Conservation (phyloP, 225 moss, liverwort and hornwort species). For the Polytrichum commune region DNA sequence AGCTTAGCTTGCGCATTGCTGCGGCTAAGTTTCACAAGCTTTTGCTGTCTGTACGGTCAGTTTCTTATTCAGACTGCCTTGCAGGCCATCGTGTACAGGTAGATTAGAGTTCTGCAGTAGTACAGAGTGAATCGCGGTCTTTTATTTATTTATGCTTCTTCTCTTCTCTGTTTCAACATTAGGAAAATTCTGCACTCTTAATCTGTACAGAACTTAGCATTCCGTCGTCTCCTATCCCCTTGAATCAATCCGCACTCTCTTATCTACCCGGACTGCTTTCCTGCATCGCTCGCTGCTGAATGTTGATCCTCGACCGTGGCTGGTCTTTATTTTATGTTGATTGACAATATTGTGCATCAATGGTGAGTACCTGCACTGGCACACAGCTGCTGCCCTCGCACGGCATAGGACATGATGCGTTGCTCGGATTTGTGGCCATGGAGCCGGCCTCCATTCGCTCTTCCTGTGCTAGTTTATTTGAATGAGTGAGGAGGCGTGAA, state of each 20-base stretch:
- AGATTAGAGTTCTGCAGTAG: constrained; percentile 1
- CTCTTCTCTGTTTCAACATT: neutral
- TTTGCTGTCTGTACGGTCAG: neutral
- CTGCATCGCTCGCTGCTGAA: neutral
- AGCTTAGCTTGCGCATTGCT: neutral
- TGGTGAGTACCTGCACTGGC: constrained; percentile 17
- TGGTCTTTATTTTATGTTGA: neutral
- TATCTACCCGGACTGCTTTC: neutral
- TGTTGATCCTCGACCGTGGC: neutral
- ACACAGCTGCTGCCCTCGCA: neutral
- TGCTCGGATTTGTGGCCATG: constrained; percentile 10
- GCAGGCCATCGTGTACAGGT: constrained; percentile 4
- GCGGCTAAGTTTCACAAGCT: neutral
- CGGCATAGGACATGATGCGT: neutral
- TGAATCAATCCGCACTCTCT: neutral
- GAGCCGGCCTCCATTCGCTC: constrained; percentile 5
- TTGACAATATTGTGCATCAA: neutral
- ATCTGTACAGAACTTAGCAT: neutral
- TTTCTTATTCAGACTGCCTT: neutral
- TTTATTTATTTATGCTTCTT: neutral
- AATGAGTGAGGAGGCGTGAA: constrained; percentile 20
- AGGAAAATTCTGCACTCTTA: neutral
- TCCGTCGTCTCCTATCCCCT: neutral
- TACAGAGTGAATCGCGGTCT: neutral
- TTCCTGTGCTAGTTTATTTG: neutral